These are phyloP conservation scores for Symbiodinium natans DNA, from an alignment of 73 alveolate species.

Conservation along the genomic window DNA sequence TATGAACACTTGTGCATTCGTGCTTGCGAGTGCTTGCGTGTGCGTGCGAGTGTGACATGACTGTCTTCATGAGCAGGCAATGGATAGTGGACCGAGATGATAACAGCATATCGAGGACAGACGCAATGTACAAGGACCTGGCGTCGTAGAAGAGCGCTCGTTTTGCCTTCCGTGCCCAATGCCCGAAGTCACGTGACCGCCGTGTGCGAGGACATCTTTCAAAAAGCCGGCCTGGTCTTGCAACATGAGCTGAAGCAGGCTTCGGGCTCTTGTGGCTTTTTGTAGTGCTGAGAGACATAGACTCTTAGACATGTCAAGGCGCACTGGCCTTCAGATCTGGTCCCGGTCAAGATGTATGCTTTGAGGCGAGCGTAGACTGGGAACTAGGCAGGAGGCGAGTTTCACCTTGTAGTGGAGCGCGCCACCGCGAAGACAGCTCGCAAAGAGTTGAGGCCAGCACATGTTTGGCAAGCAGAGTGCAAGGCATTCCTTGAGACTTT, in stretches of 20 bases:
- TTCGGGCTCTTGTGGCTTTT: background rate
- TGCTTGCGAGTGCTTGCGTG: no score
- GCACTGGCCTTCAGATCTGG: conserved; percentile 69
- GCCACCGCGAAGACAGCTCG: no score
- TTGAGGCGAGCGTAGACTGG: conserved; percentile 4
- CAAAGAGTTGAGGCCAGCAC: no score
- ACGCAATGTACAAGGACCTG: conserved; percentile 84
- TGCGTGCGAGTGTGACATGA: background rate
- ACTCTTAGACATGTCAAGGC: background rate
- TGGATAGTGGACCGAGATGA: conserved; percentile 90
- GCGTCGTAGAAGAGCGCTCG: background rate
- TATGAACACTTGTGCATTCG: no score
- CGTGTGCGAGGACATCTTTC: conserved; percentile 50
- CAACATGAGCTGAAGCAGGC: conserved; percentile 58
- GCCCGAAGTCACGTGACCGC: background rate
- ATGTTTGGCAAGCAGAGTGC: no score
- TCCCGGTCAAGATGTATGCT: conserved; percentile 85
- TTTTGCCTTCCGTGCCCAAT: background rate
- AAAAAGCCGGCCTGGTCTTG: conserved; percentile 79
- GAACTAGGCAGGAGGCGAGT: no score
- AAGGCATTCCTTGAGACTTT: no score
- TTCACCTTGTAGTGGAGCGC: no score
- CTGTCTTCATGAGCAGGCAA: background rate
- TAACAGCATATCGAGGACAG: conserved; percentile 78
- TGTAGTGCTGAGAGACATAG: no score